Base-by-base conservation (phyloP, 1,139 yeast genomes). In the Saccharomyces hybrid region DNA sequence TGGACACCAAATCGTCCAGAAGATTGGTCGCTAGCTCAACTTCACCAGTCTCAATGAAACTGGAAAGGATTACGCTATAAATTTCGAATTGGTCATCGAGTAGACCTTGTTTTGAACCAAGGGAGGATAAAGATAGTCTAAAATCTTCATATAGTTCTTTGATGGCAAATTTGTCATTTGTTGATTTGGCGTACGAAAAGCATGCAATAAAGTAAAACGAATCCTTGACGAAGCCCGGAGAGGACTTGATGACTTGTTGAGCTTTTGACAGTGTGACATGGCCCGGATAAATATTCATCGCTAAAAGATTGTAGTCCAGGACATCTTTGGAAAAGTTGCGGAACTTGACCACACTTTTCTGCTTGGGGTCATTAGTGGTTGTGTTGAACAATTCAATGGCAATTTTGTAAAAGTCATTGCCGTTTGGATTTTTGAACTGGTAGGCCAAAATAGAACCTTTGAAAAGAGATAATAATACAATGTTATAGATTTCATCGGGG, bases 311-410 rank as follows among this genome's bases (percentile, higher is more conserved):
- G 47, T 65, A 60, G 52, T 72, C 72, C 9, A 71, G 59, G 11
- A 68, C 63, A 7, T 59, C 57, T 13, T 66, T 59, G 27, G 69
- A 63, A 47, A 69, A 68, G 65, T 48, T 73, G 47, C 68, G 57
- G 32, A 67, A 57, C 54, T 67, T 67, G 47, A 74, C 69, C 25
- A 67, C 61, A 8, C 42, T 38, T 16, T 38, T 38, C 23, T 38
- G 42, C 11, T 38, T 38, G 6, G 42, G 42, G 11, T 38, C 42
- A 14, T 38, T 38, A 4, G 42, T 38, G 25, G 42, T 38, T 20
- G 86, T 79, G 32, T 82, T 67, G 57, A 83, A 78, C 57, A 86
- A 75, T 61, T 84, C 88, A 54, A 81, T 67, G 0, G 86, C 86
- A 56, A 86, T 79, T 65, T 82, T 80, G 59, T 79, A 78, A 66